These are phyloP conservation scores for Alternaria sp. DNA, from an alignment of 2,329 filamentous ascomycete genomes.

Conservation along the genomic window DNA sequence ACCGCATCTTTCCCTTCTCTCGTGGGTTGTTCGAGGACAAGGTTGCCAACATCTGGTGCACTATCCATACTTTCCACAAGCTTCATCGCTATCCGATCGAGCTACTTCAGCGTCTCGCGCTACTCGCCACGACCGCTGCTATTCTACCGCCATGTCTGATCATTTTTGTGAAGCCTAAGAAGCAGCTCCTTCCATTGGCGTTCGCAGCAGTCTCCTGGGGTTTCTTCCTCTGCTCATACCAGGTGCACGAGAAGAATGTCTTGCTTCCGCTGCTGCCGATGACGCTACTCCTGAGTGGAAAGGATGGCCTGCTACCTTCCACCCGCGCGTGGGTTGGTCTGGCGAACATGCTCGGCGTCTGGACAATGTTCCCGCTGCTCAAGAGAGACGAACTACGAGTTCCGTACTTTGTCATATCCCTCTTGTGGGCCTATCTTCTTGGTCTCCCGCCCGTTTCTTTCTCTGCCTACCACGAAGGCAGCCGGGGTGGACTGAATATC, in stretches of 20 bases:
- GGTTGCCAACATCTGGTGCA: slow-evolving; percentile 98
- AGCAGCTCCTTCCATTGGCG: slow-evolving; percentile 77
- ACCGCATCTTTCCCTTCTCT: slow-evolving; percentile 94
- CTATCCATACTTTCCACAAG: slow-evolving; percentile 88
- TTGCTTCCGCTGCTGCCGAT: slow-evolving; percentile 90
- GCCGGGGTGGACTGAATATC: slow-evolving; percentile 54
- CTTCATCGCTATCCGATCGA: slow-evolving; percentile 74
- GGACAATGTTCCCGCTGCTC: slow-evolving; percentile 93
- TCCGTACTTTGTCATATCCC: slow-evolving; percentile 83
- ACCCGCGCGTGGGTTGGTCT: slow-evolving; percentile 93
- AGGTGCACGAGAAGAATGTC: slow-evolving; percentile 98
- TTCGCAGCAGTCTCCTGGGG: slow-evolving; percentile 90
- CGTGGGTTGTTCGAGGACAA: slow-evolving; percentile 98
- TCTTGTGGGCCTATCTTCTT: slow-evolving; percentile 90
- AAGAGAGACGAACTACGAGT: slow-evolving; percentile 81
- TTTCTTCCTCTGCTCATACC: slow-evolving; percentile 97
- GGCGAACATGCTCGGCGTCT: slow-evolving; percentile 85
- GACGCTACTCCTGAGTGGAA: slow-evolving; percentile 82
- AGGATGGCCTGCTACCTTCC: slow-evolving; percentile 76
- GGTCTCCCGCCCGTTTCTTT: slow-evolving; percentile 82
- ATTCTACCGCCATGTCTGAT: slow-evolving; percentile 81
- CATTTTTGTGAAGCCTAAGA: slow-evolving; percentile 78
- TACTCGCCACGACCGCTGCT: slow-evolving; percentile 74
- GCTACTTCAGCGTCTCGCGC: slow-evolving; percentile 76
- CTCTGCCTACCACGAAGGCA: slow-evolving; percentile 66